A percentile compares a stretch with the other conserved stretches of the same genome.
These are phyloP conservation scores for Cladophialophora bantiana DNA, from an alignment of 2,329 filamentous ascomycete species.

Conservation along the genomic window DNA sequence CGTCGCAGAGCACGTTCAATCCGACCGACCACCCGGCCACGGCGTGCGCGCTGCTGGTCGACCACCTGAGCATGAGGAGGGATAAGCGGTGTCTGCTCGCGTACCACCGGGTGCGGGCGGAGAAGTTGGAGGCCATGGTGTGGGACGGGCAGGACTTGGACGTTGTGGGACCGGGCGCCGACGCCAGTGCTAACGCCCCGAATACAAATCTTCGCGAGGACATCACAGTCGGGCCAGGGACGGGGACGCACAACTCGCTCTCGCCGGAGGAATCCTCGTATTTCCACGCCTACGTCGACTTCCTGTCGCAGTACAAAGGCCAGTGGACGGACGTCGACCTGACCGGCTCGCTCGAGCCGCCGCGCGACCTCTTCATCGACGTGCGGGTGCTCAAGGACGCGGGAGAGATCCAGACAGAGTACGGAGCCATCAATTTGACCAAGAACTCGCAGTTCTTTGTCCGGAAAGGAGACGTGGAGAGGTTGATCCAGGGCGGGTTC, in stretches of 20 bases:
- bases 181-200: conserved; percentile 7
- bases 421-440: conserved; percentile 93
- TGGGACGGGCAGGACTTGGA: conserved; percentile 85
- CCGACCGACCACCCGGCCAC: conserved; percentile 81
- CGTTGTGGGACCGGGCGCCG: not conserved
- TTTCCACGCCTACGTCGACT: conserved; percentile 86
- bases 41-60: conserved; percentile 87
- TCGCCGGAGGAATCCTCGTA: conserved; percentile 98
- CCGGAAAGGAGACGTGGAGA: conserved; percentile 91
- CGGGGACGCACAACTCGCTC: conserved; percentile 69
- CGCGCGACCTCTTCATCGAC: conserved; percentile 95
- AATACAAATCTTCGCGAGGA: conserved; percentile 42
- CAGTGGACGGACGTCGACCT: conserved; percentile 98
- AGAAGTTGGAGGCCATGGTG: conserved; percentile 91
- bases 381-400: conserved; percentile 95
- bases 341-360: conserved; percentile 90
- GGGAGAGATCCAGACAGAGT: conserved; percentile 98
- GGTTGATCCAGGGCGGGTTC: conserved; percentile 92
- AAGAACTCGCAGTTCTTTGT: conserved; percentile 99
- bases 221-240: conserved; percentile 60
- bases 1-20: conserved; percentile 75
- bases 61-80: conserved; percentile 91
- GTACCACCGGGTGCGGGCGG: conserved; percentile 87
- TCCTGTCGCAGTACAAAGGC: conserved; percentile 95
- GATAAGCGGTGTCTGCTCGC: conserved; percentile 96